Evolutionary conservation across 2,329 filamentous ascomycete species (phyloP).

Genomic region (Penicillium polonicum): DNA sequence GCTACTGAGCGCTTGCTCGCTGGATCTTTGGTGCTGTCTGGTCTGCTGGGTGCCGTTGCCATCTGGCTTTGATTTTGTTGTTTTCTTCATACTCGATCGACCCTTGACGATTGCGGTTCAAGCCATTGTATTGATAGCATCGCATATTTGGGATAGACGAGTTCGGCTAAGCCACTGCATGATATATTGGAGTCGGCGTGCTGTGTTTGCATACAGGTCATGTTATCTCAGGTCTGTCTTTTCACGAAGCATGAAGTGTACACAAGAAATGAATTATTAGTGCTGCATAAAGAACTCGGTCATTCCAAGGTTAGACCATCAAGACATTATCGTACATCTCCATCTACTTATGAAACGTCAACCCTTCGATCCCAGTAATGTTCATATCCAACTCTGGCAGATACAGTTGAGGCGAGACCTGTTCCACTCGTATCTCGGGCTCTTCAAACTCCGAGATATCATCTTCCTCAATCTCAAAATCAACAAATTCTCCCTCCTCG

Average conservation of each 20-base stretch:
- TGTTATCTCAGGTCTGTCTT: conserved; percentile 9
- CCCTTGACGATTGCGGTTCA: not conserved
- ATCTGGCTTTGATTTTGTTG: conserved; percentile 22
- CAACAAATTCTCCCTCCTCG: conserved; percentile 1
- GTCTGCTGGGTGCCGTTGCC: conserved; percentile 22
- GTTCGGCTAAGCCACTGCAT: not conserved
- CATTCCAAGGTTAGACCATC: not conserved
- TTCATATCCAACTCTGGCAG: conserved; percentile 20
- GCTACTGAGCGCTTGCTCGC: conserved; percentile 18
- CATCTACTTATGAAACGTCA: conserved; percentile 13
- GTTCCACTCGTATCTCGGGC: conserved; percentile 7
- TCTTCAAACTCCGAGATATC: conserved; percentile 2
- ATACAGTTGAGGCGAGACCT: conserved; percentile 18
- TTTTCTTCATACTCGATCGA: not conserved
- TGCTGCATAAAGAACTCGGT: conserved; percentile 1
- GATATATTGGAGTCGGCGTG: not conserved
- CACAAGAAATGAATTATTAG: conserved; percentile 6
- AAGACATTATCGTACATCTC: conserved; percentile 1
- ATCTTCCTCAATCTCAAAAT: not conserved
- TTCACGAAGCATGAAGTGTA: conserved; percentile 9
- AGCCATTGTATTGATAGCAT: conserved; percentile 22
- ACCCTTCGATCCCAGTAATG: conserved; percentile 16
- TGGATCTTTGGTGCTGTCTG: conserved; percentile 22
- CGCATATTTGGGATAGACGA: conserved; percentile 14
- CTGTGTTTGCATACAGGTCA: conserved; percentile 7